Conservation (phyloP, 2,329 filamentous ascomycete species). For the Fusarium verticillioides region DNA sequence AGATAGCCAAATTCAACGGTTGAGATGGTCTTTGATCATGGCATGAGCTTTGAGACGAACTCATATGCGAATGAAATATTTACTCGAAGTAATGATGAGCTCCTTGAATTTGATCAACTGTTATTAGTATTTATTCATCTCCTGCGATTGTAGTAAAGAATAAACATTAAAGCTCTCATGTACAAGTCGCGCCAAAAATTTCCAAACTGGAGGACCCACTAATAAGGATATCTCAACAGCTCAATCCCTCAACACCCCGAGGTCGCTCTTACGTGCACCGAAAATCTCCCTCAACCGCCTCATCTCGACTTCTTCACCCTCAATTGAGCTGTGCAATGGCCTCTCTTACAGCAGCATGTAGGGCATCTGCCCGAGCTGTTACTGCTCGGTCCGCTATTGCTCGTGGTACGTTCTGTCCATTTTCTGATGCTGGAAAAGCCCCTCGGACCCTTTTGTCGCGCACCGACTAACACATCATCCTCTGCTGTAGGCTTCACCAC, state of each 20-base stretch:
- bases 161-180: slow-evolving; percentile 5
- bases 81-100: not conserved
- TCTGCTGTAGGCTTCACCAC: slow-evolving; percentile 69
- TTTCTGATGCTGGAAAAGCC: slow-evolving; percentile 16
- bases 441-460: slow-evolving; percentile 41
- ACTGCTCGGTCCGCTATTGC: slow-evolving; percentile 58
- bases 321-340: slow-evolving; percentile 64
- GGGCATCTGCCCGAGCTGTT: slow-evolving; percentile 70
- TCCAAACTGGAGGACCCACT: slow-evolving; percentile 44
- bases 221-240: slow-evolving; percentile 23
- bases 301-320: slow-evolving; percentile 34
- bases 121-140: not conserved
- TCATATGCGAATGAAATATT: too few relatives aligned
- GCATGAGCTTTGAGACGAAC: not conserved
- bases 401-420: slow-evolving; percentile 65
- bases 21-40: not conserved
- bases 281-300: slow-evolving; percentile 26
- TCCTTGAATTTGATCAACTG: not conserved
- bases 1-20: not conserved
- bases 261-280: slow-evolving; percentile 37
- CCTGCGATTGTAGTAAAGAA: not conserved
- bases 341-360: slow-evolving; percentile 72
- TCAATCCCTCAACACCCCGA: slow-evolving; percentile 38
- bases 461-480: slow-evolving; percentile 36
- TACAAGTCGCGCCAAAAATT: slow-evolving; percentile 46